Evolutionary conservation across 2,329 filamentous ascomycete species (phyloP).

Genomic region (Clarireedia paspali): DNA sequence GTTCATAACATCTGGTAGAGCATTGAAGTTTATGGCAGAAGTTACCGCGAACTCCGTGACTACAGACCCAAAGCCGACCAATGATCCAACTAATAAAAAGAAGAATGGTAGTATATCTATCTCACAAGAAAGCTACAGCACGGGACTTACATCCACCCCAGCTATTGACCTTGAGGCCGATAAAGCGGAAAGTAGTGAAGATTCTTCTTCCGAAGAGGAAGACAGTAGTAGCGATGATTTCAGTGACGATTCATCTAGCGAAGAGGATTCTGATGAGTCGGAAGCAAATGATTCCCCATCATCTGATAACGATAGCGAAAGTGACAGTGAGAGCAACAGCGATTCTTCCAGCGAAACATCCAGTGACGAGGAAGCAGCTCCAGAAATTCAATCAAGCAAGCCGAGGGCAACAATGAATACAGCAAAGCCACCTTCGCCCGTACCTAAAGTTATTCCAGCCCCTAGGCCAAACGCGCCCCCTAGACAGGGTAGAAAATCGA

Average conservation of each 20-base stretch:
- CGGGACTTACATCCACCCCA: constrained; percentile 20
- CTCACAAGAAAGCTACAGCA: constrained; percentile 11
- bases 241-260: constrained; percentile 9
- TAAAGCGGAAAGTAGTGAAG: constrained; percentile 15
- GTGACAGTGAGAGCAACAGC: constrained; percentile 18
- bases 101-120: constrained; percentile 24
- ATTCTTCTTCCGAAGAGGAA: constrained; percentile 4
- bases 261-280: constrained; percentile 13
- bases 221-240: constrained; percentile 12
- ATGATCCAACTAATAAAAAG: constrained; percentile 15
- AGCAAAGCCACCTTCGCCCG: not conserved
- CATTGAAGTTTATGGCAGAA: constrained; percentile 24
- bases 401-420: not conserved
- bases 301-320: constrained; percentile 9
- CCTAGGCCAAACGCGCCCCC: constrained; percentile 29
- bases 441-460: not conserved
- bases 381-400: constrained; percentile 34
- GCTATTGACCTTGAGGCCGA: constrained; percentile 25
- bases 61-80: constrained; percentile 7
- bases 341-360: constrained; percentile 27
- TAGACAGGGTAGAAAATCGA: constrained; percentile 41
- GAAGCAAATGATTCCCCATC: constrained; percentile 8
- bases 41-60: constrained; percentile 15
- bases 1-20: constrained; percentile 26
- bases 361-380: constrained; percentile 34